phyloP scores from a whole-genome alignment of 116 monocot genomes.

The Iris pallida region DNA sequence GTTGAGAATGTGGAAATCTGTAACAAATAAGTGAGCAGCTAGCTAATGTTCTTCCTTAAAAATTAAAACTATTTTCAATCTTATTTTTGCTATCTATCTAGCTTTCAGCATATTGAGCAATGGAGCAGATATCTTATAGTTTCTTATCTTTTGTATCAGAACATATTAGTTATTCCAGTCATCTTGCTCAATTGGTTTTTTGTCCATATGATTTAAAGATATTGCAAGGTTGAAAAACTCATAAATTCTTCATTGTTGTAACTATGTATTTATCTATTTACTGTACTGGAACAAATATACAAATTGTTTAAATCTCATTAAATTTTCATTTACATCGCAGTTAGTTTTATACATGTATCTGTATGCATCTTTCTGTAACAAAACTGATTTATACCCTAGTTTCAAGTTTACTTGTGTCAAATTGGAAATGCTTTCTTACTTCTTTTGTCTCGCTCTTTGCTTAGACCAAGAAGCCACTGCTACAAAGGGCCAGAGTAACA shows the following conservation, averaged over 20 bases:
- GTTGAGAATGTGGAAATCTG: not conserved
- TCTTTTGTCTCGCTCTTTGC: slow-evolving; percentile 1
- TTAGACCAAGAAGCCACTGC: slow-evolving; percentile 35
- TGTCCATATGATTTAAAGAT: no score
- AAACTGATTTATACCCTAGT: no score
- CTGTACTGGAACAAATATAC: no score
- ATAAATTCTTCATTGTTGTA: no score
- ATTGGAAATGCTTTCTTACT: not conserved
- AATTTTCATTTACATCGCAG: no score
- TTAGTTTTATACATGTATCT: no score
- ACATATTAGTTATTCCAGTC: not conserved
- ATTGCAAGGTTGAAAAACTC: no score
- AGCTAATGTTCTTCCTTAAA: not conserved
- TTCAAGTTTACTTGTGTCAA: no score
- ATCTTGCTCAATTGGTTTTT: not conserved
- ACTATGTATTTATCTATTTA: no score
- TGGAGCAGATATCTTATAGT: not conserved
- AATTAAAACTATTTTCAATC: not conserved
- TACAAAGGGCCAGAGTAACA: slow-evolving; percentile 57
- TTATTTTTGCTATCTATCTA: not conserved
- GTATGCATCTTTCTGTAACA: no score
- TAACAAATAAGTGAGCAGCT: no score
- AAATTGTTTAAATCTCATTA: no score
- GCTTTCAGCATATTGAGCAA: not conserved
- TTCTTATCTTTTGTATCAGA: not conserved